Base-by-base conservation (phyloP, 371 early-diverging fungal genomes). In the Syncephalastrum racemosum region DNA sequence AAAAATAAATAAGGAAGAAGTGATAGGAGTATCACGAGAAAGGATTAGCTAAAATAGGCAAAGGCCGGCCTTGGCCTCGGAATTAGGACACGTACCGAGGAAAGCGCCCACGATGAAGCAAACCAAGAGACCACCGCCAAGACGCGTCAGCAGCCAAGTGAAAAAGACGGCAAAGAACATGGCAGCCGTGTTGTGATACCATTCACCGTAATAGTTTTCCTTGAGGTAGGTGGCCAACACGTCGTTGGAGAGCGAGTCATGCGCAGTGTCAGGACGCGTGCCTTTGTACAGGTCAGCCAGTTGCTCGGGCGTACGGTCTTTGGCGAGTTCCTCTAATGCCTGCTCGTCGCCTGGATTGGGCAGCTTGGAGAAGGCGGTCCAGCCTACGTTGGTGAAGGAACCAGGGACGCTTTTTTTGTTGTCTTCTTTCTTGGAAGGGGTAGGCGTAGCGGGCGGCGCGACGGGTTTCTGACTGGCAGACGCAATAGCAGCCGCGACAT, bases 41-140 rank as follows among this genome's bases (percentile, higher is more conserved):
- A 31, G 36, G 10, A 31, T 31, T 56, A 56, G 15, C 47, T 42
- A 39, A 48, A 46, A 56, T 48, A 48, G 56, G 48, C 22, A 56
- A 43, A 41, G 56, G 8, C 36, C 10, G 3, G 36, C 6, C 10
- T 12, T 31, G 2, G 36, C 2, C 10, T 12, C 36, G 36, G 36
- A 31, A 0, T 10, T 31, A 31, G 12, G 3, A 10, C 49, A 36
- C 64, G 56, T 64, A 66, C 70, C 70, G 20, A 73, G 54, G 50
- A 79, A 75, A 7, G 76, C 76, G 41, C 76, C 73, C 42, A 79
- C 56, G 2, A 79, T 73, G 19, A 79, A 58, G 50, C 79, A 77
- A 5, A 65, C 67, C 64, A 71, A 65, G 20, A 74, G 54, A 7
- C 75, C 72, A 16, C 68, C 64, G 14, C 73, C 60, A 36, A 70